Percentiles rank a stretch among this genome's conserved stretches.
phyloP scores from a whole-genome alignment of 164 flowering plant species.

The Magnolia kwangsiensis region DNA sequence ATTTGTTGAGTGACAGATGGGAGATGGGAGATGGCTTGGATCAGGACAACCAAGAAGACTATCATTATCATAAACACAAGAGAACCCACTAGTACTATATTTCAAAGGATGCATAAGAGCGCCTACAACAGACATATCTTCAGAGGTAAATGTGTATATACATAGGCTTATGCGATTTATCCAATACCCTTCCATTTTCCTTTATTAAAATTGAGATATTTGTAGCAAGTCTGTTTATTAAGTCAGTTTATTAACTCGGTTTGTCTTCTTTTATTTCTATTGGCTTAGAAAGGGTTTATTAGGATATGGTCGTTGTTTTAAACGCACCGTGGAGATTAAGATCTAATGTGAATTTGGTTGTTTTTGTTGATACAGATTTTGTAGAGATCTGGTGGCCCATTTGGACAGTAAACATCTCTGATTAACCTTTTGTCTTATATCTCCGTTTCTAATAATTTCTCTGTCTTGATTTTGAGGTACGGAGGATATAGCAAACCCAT shows the following conservation, averaged over 20 bases:
- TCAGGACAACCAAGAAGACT: slow-evolving; percentile 25
- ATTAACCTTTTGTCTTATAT: slow-evolving; percentile 21
- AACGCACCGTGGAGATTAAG: slow-evolving; percentile 15
- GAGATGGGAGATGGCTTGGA: slow-evolving; percentile 38
- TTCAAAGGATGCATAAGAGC: slow-evolving; percentile 8
- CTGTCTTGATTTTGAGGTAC: slow-evolving; percentile 31
- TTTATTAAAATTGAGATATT: slow-evolving; percentile 16
- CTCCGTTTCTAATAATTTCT: slow-evolving; percentile 22
- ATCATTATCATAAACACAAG: slow-evolving; percentile 36
- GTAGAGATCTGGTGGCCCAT: slow-evolving; percentile 11
- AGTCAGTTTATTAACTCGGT: slow-evolving; percentile 15
- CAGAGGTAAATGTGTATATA: slow-evolving; percentile 51
- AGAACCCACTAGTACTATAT: slow-evolving; percentile 25
- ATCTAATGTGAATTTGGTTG: slow-evolving; percentile 34
- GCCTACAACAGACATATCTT: slow-evolving; percentile 17
- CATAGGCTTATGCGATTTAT: slow-evolving; percentile 21
- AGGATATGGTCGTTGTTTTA: slow-evolving; percentile 10
- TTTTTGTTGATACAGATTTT: slow-evolving; percentile 47
- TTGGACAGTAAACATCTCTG: slow-evolving; percentile 23
- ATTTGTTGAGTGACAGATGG: slow-evolving; percentile 39
- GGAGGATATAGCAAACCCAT: slow-evolving; percentile 32
- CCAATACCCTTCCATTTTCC: slow-evolving; percentile 15
- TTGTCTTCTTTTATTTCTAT: slow-evolving; percentile 5
- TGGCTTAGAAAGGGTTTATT: slow-evolving; percentile 10
- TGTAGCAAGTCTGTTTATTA: slow-evolving; percentile 26